These are phyloP conservation scores for Thielaviopsis euricoi DNA, from an alignment of 2,329 filamentous ascomycete species.

Conservation along the genomic window DNA sequence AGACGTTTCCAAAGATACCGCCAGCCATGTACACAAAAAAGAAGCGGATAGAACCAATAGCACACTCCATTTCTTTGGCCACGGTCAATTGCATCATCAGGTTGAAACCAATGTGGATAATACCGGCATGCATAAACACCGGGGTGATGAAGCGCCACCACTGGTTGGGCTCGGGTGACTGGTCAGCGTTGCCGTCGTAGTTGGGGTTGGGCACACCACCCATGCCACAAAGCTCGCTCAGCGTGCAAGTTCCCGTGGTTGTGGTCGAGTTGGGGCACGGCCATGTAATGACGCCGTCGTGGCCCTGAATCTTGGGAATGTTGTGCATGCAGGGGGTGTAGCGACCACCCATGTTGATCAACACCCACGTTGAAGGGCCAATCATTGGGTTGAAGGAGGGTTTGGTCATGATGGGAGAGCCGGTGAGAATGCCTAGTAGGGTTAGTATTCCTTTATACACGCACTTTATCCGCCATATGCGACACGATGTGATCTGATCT, in stretches of 20 bases:
- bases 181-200: slow-evolving; percentile 32
- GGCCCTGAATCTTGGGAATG: slow-evolving; percentile 45
- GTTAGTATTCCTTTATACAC: slow-evolving; percentile 7
- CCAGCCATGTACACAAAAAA: slow-evolving; percentile 76
- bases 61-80: slow-evolving; percentile 79
- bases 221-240: slow-evolving; percentile 75
- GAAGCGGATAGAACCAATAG: slow-evolving; percentile 79
- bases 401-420: slow-evolving; percentile 59
- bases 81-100: slow-evolving; percentile 80
- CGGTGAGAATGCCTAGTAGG: slow-evolving; percentile 52
- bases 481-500: too few species aligned
- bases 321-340: slow-evolving; percentile 94
- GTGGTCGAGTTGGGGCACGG: slow-evolving; percentile 70
- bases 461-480: too few species aligned
- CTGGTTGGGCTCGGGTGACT: slow-evolving; percentile 59
- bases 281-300: slow-evolving; percentile 36
- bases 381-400: slow-evolving; percentile 95
- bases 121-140: slow-evolving; percentile 86
- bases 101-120: slow-evolving; percentile 94
- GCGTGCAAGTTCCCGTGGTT: slow-evolving; percentile 43
- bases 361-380: slow-evolving; percentile 72
- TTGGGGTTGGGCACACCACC: slow-evolving; percentile 53
- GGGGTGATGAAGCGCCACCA: slow-evolving; percentile 95
- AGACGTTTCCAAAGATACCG: slow-evolving; percentile 89
- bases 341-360: slow-evolving; percentile 93